phyloP scores from a whole-genome alignment of 441 rosid genomes.

The Erodium chrysanthum region DNA sequence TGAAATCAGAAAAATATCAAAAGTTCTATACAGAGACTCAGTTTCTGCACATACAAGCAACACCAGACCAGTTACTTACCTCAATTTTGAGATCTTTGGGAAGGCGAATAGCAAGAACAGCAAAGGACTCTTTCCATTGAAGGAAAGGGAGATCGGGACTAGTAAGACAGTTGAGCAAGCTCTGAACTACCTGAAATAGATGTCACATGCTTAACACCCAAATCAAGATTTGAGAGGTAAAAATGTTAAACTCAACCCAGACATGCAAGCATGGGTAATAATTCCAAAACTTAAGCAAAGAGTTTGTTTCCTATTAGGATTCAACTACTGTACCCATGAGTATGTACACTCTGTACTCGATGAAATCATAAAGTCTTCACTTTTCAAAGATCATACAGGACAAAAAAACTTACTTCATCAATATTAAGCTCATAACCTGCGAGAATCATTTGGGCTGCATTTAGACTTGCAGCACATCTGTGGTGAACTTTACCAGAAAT shows the following conservation, averaged over 20 bases:
- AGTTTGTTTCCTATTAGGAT: too few relatives aligned
- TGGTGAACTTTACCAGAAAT: constrained; percentile 95
- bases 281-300: not conserved
- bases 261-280: not conserved
- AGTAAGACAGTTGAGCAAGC: constrained; percentile 81
- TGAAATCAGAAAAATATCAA: constrained; percentile 14
- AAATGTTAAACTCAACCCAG: not conserved
- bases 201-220: constrained; percentile 15
- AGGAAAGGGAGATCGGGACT: constrained; percentile 98
- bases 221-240: not conserved
- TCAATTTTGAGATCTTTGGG: constrained; percentile 81
- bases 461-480: constrained; percentile 92
- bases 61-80: constrained; percentile 35
- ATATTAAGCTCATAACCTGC: constrained; percentile 94
- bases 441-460: constrained; percentile 95
- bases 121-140: constrained; percentile 98
- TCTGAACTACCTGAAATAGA: constrained; percentile 74
- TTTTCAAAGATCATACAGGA: constrained; percentile 1
- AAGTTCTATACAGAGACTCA: constrained; percentile 8
- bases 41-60: constrained; percentile 3
- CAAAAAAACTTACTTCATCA: constrained; percentile 55
- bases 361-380: not conserved
- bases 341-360: too few relatives aligned
- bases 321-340: too few relatives aligned
- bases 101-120: constrained; percentile 90